Evolutionary conservation across 208 protist genomes (phyloP), one percentile per base, ranked within the genome.

Genomic region (Leishmania amazonensis): DNA sequence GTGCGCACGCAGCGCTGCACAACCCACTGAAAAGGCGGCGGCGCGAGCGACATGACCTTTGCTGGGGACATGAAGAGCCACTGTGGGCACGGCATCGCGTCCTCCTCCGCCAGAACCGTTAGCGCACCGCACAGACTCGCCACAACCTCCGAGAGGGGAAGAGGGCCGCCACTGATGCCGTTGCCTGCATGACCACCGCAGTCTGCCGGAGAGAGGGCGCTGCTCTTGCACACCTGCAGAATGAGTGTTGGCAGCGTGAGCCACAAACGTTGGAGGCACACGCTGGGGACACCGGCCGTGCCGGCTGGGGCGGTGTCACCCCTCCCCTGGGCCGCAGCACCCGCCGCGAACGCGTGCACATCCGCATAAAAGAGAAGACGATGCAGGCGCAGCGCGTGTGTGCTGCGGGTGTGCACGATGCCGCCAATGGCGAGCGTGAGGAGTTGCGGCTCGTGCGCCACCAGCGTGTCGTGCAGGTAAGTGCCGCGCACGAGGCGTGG

Each of bases 391-490:
- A 91, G 51, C 13, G 83, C 83, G 67, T 88, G 53, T 11, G 70
- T 31, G 60, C 84, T 81, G 68, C 76, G 75, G 17, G 79, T 84
- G 64, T 82, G 85, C 76, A 93, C 67, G 21, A 87, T 68, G 68
- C 89, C 89, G 42, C 86, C 89, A 35, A 91, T 79, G 8, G 82
- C 81, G 11, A 96, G 62, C 17, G 81, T 74, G 8, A 90, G 76
- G 53, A 87, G 77, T 51, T 84, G 78, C 75, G 83, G 75, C 86
- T 95, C 89, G 8, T 94, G 38, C n/a, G 83, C 76, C 45, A 57
- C 80, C 31, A 95, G 79, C 73, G 90, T 71, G 51, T 89, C 81
- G 81, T 95, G 91, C 45, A 91, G 83, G 81, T 88, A 89, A 5
- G 60, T 70, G 17, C 86, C 88, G n/a, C 42, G 40, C 17, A 89